These are phyloP conservation scores for Botrytis sinoallii DNA, from an alignment of 2,329 filamentous ascomycete genomes.

Conservation along the genomic window DNA sequence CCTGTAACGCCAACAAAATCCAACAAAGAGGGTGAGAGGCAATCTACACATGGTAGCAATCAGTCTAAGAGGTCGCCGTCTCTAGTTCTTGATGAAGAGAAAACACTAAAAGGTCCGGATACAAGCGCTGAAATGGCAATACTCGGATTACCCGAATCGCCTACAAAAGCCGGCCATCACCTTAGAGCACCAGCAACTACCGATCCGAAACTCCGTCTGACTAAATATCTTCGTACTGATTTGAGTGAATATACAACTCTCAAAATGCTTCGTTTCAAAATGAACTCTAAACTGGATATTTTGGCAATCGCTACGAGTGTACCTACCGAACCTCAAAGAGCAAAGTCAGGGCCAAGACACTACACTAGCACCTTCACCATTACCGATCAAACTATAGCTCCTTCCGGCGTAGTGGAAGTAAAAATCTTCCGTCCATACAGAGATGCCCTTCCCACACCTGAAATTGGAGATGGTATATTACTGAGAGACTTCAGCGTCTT, in stretches of 20 bases:
- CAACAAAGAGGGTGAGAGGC: not conserved
- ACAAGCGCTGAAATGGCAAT: conserved; percentile 35
- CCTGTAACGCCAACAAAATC: conserved; percentile 15
- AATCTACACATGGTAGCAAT: not conserved
- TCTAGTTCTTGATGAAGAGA: conserved; percentile 27
- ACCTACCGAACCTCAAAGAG: conserved; percentile 50
- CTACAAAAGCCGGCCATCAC: conserved; percentile 28
- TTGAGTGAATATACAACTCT: conserved; percentile 54
- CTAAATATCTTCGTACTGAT: conserved; percentile 37
- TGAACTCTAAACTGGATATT: conserved; percentile 51
- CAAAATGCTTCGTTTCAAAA: conserved; percentile 49
- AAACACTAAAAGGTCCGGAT: conserved; percentile 33
- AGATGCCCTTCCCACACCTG: conserved; percentile 53
- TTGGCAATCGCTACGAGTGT: conserved; percentile 53
- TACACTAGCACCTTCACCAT: conserved; percentile 58
- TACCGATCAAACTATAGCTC: conserved; percentile 54
- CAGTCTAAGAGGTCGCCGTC: conserved; percentile 22
- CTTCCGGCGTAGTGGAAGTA: conserved; percentile 50
- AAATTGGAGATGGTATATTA: conserved; percentile 56
- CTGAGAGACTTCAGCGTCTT: conserved; percentile 55
- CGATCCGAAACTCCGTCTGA: conserved; percentile 32
- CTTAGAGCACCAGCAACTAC: conserved; percentile 24
- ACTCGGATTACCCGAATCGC: conserved; percentile 26
- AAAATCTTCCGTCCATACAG: conserved; percentile 58
- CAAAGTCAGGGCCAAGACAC: conserved; percentile 56